Evolutionary conservation across 148 eudicot genomes (phyloP), one percentile per base, ranked within the genome.

Genomic region (Vaccinium macrocarpon): DNA sequence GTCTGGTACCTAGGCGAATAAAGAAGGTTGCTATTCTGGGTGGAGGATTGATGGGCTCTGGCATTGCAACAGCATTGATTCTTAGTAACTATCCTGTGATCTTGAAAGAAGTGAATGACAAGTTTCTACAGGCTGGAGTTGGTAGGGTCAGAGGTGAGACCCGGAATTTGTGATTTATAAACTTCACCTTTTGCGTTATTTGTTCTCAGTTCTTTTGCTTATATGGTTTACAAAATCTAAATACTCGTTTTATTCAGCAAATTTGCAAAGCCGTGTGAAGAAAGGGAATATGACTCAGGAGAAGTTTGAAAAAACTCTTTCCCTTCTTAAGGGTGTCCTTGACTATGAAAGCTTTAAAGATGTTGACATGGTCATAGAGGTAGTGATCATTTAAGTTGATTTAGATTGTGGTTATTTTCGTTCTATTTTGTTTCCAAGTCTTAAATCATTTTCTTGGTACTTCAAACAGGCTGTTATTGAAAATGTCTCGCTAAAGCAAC

Each of bases 341-440:
- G 95, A 94, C 81, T 96, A 93, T 87, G 92, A 89, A 80, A 90
- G 94, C 88, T 94, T 96, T 75, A 90, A 89, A 89, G 98, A 94
- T 74, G 98, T 93, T 81, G 99, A 96, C 92, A 91, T 96, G 94
- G 99, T 96, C 86, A 96, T 96, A 82, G 99, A 96, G 98, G 99
- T 96, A 90, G 15, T 2, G 21, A 78, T 64, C 64, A 71, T 48
- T 62, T 68, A 25, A 18, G 9, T 64, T 56, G 38, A 32, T 12
- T 16, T 64, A 21, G 0, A 7, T 46, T 15, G n/a, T 46, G 46
- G 21, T 12, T 68, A 9, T 23, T 52, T 85, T 55, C 72, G 52
- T 38, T 71, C 49, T 70, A 16, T 82, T 52, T 70, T 42, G 21
- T 76, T 82, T 32, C 38, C 32, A 7, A 29, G 62, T 66, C 23